Evolutionary conservation across 164 flowering plant species (phyloP), one percentile per base, ranked within the genome.

Genomic region (Nymphaea colorata): DNA sequence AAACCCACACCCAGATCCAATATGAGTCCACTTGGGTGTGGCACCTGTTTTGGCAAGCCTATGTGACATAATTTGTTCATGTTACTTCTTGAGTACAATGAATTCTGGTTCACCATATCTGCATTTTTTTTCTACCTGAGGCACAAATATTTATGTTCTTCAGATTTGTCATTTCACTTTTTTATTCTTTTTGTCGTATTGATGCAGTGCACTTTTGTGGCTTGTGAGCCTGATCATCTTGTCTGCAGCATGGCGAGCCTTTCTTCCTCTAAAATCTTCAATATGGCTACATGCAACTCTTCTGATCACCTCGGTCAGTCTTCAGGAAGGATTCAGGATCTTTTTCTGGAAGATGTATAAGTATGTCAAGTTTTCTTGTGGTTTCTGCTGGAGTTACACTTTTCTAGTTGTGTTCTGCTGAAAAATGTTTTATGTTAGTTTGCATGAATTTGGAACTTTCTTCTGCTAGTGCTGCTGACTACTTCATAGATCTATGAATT

Each of bases 301-400:
- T 44, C 74, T 94, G 36, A 7, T 91, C 72, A 78, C 95, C 3
- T 91, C 97, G 5, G 84, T 94, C 64, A 81, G 70, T 41, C 84
- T 94, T 69, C 98, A 94, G 79, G 98, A 94, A 81, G 91, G 73
- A 44, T 82, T 91, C 61, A 85, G 97, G 51, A 6, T 91, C 71
- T 68, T 86, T 42, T 85, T 89, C 76, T 94, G 98, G 98, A 88
- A 72, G 75, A 78, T 77, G 64, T 88, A 91, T 84, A 85, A 84
- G 98, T 94, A 82, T 44, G 95, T 71, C 18, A 8, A n/a, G 43
- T 14, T 59, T 16, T 61, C 2, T 61, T 61, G 6, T 36, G 8
- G 6, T n/a, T 47, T 47, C 55, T 47, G 12, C 12, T 47, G 55
- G 7, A 4, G 7, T 47, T 47, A 25, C 36, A 25, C 36, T 0